A percentile compares a stretch with the other conserved stretches of the same genome.
Conservation (phyloP, 345 rosid genomes). For the Erysimum cheiranthoides region DNA sequence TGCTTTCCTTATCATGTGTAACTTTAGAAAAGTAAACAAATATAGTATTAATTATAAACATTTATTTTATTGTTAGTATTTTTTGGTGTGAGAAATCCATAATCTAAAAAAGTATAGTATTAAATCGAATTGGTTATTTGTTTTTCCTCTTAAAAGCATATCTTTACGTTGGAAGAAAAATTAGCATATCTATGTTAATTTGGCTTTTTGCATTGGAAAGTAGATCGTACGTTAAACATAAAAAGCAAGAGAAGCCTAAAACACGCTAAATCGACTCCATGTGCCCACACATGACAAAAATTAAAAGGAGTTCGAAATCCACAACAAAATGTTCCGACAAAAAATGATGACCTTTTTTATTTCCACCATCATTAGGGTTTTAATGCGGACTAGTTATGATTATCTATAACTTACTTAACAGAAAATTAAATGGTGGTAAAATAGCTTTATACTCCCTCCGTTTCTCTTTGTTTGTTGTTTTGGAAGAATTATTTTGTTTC, state of each 20-base stretch:
- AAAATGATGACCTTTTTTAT: constrained; percentile 40
- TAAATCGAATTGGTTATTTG: not conserved
- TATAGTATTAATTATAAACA: not conserved
- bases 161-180: constrained; percentile 25
- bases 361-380: constrained; percentile 28
- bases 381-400: constrained; percentile 12
- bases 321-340: constrained; percentile 28
- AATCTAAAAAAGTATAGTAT: not conserved
- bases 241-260: constrained; percentile 41
- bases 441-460: no score
- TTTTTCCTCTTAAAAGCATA: constrained; percentile 19
- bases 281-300: constrained; percentile 40
- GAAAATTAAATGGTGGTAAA: not conserved
- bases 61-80: not conserved
- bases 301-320: not conserved
- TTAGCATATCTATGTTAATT: constrained; percentile 2
- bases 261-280: constrained; percentile 44
- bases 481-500: no score
- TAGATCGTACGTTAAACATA: constrained; percentile 29
- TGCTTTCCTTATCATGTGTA: constrained; percentile 13
- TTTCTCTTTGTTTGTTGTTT: no score
- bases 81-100: not conserved
- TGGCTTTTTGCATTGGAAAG: constrained; percentile 36
- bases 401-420: constrained; percentile 10
- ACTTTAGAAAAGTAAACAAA: not conserved